A percentile compares a stretch with the other conserved stretches of the same genome.
phyloP scores from a whole-genome alignment of 2,329 filamentous ascomycete species.

The Elsinoe ampelina region DNA sequence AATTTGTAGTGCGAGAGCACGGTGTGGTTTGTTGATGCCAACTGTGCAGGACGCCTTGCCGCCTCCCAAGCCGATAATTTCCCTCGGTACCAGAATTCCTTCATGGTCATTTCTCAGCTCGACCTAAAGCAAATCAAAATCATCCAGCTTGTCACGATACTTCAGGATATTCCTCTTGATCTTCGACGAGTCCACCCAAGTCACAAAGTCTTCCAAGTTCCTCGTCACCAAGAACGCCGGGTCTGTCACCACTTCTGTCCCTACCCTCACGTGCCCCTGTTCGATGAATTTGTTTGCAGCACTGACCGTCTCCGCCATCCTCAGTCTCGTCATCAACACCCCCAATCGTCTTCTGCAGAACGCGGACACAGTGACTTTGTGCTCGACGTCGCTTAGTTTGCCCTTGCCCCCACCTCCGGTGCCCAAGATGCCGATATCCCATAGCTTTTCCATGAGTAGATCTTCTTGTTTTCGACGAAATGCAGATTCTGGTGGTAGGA shows the following conservation, averaged over 20 bases:
- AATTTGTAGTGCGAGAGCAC: no score
- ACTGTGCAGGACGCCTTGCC: no score
- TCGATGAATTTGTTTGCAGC: constrained; percentile 77
- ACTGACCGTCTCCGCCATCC: constrained; percentile 87
- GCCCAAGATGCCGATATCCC: constrained; percentile 80
- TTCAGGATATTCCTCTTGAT: constrained; percentile 94
- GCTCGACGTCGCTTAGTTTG: constrained; percentile 62
- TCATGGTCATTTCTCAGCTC: no score
- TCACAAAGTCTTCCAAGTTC: constrained; percentile 91
- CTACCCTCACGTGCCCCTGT: constrained; percentile 86
- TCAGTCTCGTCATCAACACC: constrained; percentile 80
- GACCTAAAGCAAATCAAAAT: constrained; percentile 72
- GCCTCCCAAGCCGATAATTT: no score
- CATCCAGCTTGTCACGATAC: constrained; percentile 89
- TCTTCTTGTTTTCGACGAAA: constrained; percentile 77
- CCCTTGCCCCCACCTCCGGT: constrained; percentile 55
- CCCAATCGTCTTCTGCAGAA: constrained; percentile 77
- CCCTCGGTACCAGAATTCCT: no score
- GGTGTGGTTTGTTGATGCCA: no score
- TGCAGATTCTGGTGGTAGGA: constrained; percentile 68
- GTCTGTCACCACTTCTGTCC: constrained; percentile 82
- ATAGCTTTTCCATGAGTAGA: constrained; percentile 80
- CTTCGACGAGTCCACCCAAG: constrained; percentile 93
- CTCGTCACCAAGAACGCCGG: constrained; percentile 81
- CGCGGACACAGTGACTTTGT: constrained; percentile 77